Conservation (phyloP, 129 eudicot genomes). For the Ambrosia trifida region DNA sequence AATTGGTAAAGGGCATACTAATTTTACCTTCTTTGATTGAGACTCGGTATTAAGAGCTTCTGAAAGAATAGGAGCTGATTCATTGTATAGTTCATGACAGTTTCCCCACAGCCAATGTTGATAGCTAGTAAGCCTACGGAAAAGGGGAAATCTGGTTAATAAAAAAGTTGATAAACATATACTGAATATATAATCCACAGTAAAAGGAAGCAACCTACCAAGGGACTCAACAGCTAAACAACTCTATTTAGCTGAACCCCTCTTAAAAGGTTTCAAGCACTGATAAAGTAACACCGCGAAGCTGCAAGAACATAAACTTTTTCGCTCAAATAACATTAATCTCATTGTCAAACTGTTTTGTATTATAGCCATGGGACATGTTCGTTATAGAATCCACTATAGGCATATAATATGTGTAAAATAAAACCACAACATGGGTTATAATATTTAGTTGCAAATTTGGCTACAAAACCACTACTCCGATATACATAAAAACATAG, state of each 20-base stretch:
- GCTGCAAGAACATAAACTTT: slow-evolving; percentile 33
- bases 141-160: neutral
- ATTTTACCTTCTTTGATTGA: slow-evolving; percentile 38
- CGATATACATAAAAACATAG: too few species aligned
- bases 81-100: slow-evolving; percentile 45
- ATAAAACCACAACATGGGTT: too few species aligned
- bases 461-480: too few species aligned
- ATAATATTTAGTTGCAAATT: too few species aligned
- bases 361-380: neutral
- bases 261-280: slow-evolving; percentile 42
- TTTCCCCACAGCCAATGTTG: slow-evolving; percentile 59
- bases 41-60: slow-evolving; percentile 48
- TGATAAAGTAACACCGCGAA: slow-evolving; percentile 51
- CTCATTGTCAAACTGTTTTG: neutral
- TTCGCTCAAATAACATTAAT: neutral
- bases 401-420: too few species aligned
- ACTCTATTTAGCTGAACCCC: slow-evolving; percentile 51
- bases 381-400: neutral
- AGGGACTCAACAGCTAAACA: slow-evolving; percentile 49
- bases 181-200: neutral
- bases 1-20: slow-evolving; percentile 38
- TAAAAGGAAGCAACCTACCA: slow-evolving; percentile 35
- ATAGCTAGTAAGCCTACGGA: slow-evolving; percentile 47
- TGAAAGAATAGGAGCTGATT: slow-evolving; percentile 45
- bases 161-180: neutral